Percentiles rank a stretch among this genome's conserved stretches.
Conservation (phyloP, 257 asterid genomes). For the Jacaranda copaia region DNA sequence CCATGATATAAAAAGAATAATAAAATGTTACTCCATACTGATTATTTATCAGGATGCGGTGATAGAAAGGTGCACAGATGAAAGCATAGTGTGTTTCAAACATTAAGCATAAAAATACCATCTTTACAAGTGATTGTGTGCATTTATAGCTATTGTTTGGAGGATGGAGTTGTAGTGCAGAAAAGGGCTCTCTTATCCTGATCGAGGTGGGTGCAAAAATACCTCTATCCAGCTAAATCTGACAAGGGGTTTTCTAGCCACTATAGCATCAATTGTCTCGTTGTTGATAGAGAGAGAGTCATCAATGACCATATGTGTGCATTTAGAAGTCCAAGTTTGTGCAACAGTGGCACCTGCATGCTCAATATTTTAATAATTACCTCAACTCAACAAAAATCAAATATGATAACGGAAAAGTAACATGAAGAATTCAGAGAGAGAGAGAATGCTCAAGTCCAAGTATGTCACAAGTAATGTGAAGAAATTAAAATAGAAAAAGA, state of each 20-base stretch:
- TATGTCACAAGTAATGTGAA: not conserved
- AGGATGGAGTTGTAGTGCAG: not conserved
- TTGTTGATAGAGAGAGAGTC: conserved; percentile 58
- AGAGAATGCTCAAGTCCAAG: not conserved
- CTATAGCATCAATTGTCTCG: conserved; percentile 67
- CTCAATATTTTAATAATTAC: conserved; percentile 30
- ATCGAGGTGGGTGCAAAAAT: conserved; percentile 27
- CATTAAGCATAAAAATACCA: conserved; percentile 10
- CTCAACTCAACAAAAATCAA: conserved; percentile 25
- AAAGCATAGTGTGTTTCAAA: conserved; percentile 10
- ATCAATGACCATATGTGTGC: conserved; percentile 86
- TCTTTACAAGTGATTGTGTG: conserved; percentile 3
- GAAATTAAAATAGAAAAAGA: not conserved
- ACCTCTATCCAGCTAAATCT: conserved; percentile 83
- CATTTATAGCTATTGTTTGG: not conserved
- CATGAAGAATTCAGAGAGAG: not conserved
- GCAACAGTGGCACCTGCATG: conserved; percentile 69
- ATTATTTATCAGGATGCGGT: not conserved
- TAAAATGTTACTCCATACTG: not conserved
- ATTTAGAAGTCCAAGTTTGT: conserved; percentile 65
- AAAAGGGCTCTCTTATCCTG: conserved; percentile 1
- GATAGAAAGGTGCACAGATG: not conserved
- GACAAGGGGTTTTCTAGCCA: conserved; percentile 65
- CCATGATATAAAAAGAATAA: not conserved
- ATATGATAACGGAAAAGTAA: conserved; percentile 19